Evolutionary conservation across 139 green algal genomes (phyloP).

Genomic region (Tetradesmus obliquus): DNA sequence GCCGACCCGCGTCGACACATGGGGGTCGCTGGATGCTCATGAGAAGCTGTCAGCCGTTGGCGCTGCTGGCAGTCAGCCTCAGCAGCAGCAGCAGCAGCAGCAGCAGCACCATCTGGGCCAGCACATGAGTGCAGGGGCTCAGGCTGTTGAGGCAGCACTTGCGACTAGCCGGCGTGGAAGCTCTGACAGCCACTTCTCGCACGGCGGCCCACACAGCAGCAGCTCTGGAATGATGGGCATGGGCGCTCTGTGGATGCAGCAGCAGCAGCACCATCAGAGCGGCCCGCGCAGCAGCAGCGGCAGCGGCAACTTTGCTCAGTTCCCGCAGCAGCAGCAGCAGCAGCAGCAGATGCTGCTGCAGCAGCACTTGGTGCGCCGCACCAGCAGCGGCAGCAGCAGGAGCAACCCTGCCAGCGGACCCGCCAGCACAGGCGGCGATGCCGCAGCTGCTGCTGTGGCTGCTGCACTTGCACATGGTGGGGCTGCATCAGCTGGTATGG

Average conservation of each 20-base stretch:
- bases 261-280: neutral
- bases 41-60: neutral
- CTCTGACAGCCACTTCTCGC: neutral
- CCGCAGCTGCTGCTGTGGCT: slow-evolving; percentile 7
- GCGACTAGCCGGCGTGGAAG: slow-evolving; percentile 21
- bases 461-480: neutral
- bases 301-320: slow-evolving; percentile 4
- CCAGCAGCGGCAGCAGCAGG: slow-evolving; percentile 36
- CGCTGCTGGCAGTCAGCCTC: neutral
- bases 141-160: slow-evolving; percentile 20
- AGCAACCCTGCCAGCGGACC: neutral
- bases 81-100: neutral
- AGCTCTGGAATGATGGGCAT: slow-evolving; percentile 9
- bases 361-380: neutral
- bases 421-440: slow-evolving; percentile 20
- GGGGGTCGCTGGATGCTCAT: slow-evolving; percentile 30
- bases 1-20: slow-evolving; percentile 25
- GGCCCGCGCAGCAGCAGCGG: neutral
- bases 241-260: neutral
- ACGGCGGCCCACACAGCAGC: neutral
- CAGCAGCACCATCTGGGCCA: slow-evolving; percentile 6
- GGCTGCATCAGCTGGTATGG: neutral
- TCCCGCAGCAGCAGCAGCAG: neutral
- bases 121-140: slow-evolving; percentile 16
- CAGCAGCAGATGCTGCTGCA: neutral